phyloP scores from a whole-genome alignment of 2,329 filamentous ascomycete genomes.

The Chaetomiaceae sp. region DNA sequence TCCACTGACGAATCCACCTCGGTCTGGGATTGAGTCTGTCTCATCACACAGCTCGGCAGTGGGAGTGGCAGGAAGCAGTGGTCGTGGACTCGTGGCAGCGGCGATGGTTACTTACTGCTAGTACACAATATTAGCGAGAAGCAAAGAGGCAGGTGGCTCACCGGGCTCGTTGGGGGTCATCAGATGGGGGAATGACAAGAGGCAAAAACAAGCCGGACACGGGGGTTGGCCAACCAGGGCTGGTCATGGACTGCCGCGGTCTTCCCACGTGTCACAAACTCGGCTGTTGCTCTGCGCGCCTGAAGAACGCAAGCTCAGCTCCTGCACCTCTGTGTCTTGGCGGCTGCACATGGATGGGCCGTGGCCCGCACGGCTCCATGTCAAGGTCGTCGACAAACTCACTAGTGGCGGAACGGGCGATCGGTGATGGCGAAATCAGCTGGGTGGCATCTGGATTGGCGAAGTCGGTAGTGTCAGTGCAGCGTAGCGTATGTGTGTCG shows the following conservation, averaged over 20 bases:
- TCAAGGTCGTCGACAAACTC: no score
- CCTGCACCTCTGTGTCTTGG: slow-evolving; percentile 16
- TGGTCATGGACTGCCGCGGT: slow-evolving; percentile 2
- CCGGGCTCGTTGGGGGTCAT: no score
- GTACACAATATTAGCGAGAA: no score
- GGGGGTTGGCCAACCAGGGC: slow-evolving; percentile 3
- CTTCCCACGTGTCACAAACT: slow-evolving; percentile 16
- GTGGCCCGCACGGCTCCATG: no score
- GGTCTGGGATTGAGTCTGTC: slow-evolving; percentile 1
- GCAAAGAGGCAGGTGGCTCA: no score
- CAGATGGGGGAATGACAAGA: background rate
- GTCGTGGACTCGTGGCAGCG: no score
- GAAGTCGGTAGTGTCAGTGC: no score
- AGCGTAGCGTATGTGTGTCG: no score
- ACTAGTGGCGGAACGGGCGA: background rate
- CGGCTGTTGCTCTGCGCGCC: slow-evolving; percentile 14
- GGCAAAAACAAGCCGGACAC: background rate
- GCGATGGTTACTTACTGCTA: no score
- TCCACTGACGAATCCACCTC: slow-evolving; percentile 13
- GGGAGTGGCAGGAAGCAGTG: no score
- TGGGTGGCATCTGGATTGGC: background rate
- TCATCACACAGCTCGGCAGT: background rate
- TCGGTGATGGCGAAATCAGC: background rate
- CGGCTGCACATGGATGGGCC: slow-evolving; percentile 2
- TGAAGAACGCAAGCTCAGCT: slow-evolving; percentile 11